Conservation (phyloP, 768 basidiomycete genomes). For the Hemileccinum impolitum region DNA sequence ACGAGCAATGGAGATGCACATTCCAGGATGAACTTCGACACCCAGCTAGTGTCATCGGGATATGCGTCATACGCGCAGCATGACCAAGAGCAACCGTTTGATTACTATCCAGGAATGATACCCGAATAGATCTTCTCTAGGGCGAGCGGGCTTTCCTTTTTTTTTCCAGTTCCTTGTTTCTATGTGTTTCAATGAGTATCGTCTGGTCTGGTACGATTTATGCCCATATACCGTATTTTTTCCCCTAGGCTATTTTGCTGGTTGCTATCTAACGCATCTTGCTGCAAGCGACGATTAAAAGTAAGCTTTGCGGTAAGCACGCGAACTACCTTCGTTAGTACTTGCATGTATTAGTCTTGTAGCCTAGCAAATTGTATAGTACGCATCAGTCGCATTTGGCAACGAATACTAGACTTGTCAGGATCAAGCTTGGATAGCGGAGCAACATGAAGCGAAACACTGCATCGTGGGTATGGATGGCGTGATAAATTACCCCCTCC, state of each 20-base stretch:
- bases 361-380: conserved; percentile 24
- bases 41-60: conserved; percentile 21
- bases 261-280: conserved; percentile 4
- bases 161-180: not conserved
- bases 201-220: conserved; percentile 10
- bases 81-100: conserved; percentile 25
- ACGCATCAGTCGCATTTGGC: conserved; percentile 1
- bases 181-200: conserved; percentile 9
- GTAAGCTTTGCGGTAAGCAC: conserved; percentile 8
- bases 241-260: not conserved
- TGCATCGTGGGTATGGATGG: conserved; percentile 20
- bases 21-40: conserved; percentile 22
- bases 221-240: conserved; percentile 11
- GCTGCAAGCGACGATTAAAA: conserved; percentile 1
- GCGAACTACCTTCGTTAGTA: not conserved
- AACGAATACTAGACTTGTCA: not conserved
- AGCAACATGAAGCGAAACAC: not conserved
- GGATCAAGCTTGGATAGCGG: too few relatives aligned
- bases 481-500: conserved; percentile 14
- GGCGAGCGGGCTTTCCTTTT: not conserved
- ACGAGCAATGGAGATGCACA: conserved; percentile 46
- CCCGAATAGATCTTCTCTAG: conserved; percentile 18
- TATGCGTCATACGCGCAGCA: conserved; percentile 32
- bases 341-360: conserved; percentile 17
- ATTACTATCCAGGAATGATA: conserved; percentile 26